phyloP scores from a whole-genome alignment of 2,329 filamentous ascomycete species.

The Aspergillus sp. region DNA sequence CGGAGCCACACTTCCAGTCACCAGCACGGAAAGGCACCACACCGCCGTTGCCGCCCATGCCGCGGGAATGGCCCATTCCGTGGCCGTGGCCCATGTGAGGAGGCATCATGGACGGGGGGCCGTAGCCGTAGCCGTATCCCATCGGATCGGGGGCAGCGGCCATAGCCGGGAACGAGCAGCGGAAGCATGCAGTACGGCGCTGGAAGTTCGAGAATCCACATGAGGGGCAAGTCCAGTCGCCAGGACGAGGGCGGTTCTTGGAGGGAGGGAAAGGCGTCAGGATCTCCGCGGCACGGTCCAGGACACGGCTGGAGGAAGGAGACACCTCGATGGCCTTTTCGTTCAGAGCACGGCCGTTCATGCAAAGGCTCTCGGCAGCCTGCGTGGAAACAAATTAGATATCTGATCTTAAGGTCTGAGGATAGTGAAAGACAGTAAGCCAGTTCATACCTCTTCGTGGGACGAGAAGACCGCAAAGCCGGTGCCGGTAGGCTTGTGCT shows the following conservation, averaged over 20 bases:
- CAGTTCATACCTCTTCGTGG: slow-evolving; percentile 83
- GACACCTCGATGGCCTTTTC: slow-evolving; percentile 99
- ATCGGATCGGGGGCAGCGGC: slow-evolving; percentile 75
- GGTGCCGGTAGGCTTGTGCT: slow-evolving; percentile 98
- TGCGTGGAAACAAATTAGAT: slow-evolving; percentile 15
- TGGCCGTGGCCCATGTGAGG: slow-evolving; percentile 69
- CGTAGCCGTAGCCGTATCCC: slow-evolving; percentile 62
- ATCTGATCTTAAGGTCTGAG: slow-evolving; percentile 4
- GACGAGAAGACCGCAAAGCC: slow-evolving; percentile 98
- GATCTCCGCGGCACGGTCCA: slow-evolving; percentile 94
- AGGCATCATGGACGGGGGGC: slow-evolving; percentile 77
- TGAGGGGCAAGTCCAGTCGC: slow-evolving; percentile 98
- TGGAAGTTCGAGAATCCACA: slow-evolving; percentile 99
- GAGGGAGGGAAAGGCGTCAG: slow-evolving; percentile 96
- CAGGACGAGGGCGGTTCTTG: slow-evolving; percentile 95
- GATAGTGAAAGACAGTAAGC: slow-evolving; percentile 7
- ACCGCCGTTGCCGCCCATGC: slow-evolving; percentile 73
- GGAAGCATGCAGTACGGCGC: slow-evolving; percentile 96
- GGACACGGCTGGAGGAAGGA: slow-evolving; percentile 91
- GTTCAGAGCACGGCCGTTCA: slow-evolving; percentile 97
- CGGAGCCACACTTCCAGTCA: slow-evolving; percentile 98
- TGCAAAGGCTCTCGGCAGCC: slow-evolving; percentile 97
- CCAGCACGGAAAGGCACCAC: slow-evolving; percentile 96
- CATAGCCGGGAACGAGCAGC: slow-evolving; percentile 97
- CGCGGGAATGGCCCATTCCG: slow-evolving; percentile 58